phyloP scores from a whole-genome alignment of 257 asterid species.

The Orobanche coerulescens region DNA sequence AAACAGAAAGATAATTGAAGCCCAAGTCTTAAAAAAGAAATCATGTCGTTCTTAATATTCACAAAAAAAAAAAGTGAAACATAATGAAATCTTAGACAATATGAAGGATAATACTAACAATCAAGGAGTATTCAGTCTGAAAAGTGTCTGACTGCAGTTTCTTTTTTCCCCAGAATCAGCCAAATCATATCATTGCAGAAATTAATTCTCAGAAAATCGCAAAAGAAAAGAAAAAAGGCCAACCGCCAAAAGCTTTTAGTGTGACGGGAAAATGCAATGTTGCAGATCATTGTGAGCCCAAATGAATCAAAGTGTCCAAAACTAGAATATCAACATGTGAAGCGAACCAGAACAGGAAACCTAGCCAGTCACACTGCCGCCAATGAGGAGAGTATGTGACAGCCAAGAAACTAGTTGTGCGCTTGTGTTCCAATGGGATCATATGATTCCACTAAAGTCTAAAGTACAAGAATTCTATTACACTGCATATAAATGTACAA shows the following conservation, averaged over 20 bases:
- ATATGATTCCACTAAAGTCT: constrained; percentile 4
- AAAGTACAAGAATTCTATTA: not conserved
- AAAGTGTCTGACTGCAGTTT: not conserved
- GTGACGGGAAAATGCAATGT: not conserved
- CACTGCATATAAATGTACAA: not conserved
- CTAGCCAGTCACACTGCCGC: not conserved
- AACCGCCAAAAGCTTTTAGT: constrained; percentile 10
- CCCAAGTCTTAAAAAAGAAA: not conserved
- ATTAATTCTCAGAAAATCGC: not conserved
- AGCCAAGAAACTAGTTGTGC: not conserved
- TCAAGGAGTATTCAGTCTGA: not conserved
- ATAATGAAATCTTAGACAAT: not conserved
- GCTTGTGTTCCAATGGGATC: not conserved
- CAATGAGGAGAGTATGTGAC: not conserved
- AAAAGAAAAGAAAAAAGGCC: not conserved
- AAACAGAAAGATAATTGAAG: not conserved
- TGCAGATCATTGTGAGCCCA: not conserved
- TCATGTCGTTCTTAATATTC: not conserved
- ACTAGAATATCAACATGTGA: not conserved
- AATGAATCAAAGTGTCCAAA: not conserved
- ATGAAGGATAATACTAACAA: not conserved
- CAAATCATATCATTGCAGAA: constrained; percentile 12
- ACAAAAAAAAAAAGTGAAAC: not conserved
- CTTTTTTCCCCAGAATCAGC: not conserved
- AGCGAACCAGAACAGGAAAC: constrained; percentile 4